Conservation (phyloP, 129 eudicot species). For the Solidago caesia region DNA sequence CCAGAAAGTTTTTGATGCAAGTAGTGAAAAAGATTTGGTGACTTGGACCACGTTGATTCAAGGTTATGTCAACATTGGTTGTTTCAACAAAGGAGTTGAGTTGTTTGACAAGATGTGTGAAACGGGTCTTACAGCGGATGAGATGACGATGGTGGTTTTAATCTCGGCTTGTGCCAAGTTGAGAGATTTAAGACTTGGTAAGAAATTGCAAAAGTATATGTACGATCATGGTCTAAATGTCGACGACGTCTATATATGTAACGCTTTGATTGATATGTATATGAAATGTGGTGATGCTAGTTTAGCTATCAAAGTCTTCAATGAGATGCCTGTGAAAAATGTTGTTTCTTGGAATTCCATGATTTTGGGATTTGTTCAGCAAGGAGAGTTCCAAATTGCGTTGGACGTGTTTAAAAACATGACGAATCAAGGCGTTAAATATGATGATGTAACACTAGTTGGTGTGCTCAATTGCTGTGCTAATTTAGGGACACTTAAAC, state of each 20-base stretch:
- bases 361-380: slow-evolving; percentile 44
- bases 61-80: slow-evolving; percentile 40
- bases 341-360: slow-evolving; percentile 57
- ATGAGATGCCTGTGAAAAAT: slow-evolving; percentile 45
- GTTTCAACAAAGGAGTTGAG: slow-evolving; percentile 31
- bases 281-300: slow-evolving; percentile 44
- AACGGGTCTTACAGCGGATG: slow-evolving; percentile 34
- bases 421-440: slow-evolving; percentile 33
- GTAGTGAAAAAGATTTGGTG: slow-evolving; percentile 41
- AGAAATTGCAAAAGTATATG: slow-evolving; percentile 40
- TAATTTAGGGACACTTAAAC: slow-evolving; percentile 39
- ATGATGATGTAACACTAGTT: slow-evolving; percentile 38
- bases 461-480: slow-evolving; percentile 48
- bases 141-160: slow-evolving; percentile 44
- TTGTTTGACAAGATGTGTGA: slow-evolving; percentile 42
- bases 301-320: slow-evolving; percentile 36
- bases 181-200: slow-evolving; percentile 45
- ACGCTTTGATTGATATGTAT: slow-evolving; percentile 51
- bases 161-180: slow-evolving; percentile 42
- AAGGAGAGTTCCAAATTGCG: slow-evolving; percentile 41
- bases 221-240: slow-evolving; percentile 25
- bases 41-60: slow-evolving; percentile 55
- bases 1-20: slow-evolving; percentile 42
- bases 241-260: slow-evolving; percentile 45
- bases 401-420: slow-evolving; percentile 40